These are phyloP conservation scores for Fonsecaea nubica DNA, from an alignment of 2,329 filamentous ascomycete genomes.

Conservation along the genomic window DNA sequence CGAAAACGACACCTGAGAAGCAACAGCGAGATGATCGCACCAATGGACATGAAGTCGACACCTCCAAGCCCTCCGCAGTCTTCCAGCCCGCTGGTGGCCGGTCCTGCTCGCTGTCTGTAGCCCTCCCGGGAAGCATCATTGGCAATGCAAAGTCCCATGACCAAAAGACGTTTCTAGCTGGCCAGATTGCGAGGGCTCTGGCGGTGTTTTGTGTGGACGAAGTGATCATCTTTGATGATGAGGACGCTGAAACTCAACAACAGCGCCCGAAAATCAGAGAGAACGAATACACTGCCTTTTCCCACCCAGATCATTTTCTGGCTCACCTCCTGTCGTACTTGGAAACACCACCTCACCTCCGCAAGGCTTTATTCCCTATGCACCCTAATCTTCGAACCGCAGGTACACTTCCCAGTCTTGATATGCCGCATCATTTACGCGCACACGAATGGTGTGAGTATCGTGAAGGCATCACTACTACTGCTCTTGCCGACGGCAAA, in stretches of 20 bases:
- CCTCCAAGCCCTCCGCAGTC: slow-evolving; percentile 71
- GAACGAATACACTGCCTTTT: slow-evolving; percentile 67
- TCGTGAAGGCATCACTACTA: slow-evolving; percentile 74
- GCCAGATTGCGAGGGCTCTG: slow-evolving; percentile 78
- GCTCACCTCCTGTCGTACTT: slow-evolving; percentile 80
- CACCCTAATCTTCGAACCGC: slow-evolving; percentile 79
- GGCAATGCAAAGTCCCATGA: slow-evolving; percentile 73
- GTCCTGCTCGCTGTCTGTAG: slow-evolving; percentile 76
- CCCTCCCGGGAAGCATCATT: slow-evolving; percentile 78
- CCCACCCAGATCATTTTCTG: slow-evolving; percentile 80
- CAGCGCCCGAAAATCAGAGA: slow-evolving; percentile 45
- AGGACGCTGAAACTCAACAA: slow-evolving; percentile 43
- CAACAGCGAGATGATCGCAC: background rate
- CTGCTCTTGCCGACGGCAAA: slow-evolving; percentile 59
- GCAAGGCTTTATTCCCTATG: slow-evolving; percentile 74
- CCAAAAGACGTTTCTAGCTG: slow-evolving; percentile 74
- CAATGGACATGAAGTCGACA: slow-evolving; percentile 52
- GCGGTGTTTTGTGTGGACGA: slow-evolving; percentile 87
- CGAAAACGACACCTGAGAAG: slow-evolving; percentile 7
- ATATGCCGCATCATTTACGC: slow-evolving; percentile 84
- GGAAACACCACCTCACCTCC: slow-evolving; percentile 83
- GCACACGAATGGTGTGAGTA: slow-evolving; percentile 79
- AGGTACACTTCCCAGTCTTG: slow-evolving; percentile 75
- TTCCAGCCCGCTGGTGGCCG: slow-evolving; percentile 71
- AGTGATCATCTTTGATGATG: slow-evolving; percentile 80